phyloP scores from a whole-genome alignment of 352 stramenopile genomes.

The Phytophthora podocarpi region DNA sequence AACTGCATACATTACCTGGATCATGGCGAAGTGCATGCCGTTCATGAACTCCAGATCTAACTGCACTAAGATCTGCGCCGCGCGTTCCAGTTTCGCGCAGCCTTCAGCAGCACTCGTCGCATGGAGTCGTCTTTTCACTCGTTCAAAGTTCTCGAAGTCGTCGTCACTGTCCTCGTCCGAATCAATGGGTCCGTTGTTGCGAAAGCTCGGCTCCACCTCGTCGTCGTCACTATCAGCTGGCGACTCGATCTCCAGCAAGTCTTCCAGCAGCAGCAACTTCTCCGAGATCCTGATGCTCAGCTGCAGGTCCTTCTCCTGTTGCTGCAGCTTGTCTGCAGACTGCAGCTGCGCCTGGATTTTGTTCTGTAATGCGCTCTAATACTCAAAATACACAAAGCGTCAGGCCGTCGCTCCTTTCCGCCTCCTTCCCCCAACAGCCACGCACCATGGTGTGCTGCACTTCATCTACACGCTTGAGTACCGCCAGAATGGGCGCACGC shows the following conservation, averaged over 20 bases:
- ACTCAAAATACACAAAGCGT: slow-evolving; percentile 5
- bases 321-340: slow-evolving; percentile 46
- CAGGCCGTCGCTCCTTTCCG: not conserved
- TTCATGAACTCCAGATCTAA: slow-evolving; percentile 80
- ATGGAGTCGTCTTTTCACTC: slow-evolving; percentile 42
- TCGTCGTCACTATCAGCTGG: slow-evolving; percentile 39
- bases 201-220: not conserved
- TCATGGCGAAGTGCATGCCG: slow-evolving; percentile 61
- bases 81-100: slow-evolving; percentile 78
- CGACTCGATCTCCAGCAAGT: slow-evolving; percentile 69
- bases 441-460: slow-evolving; percentile 67
- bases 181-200: slow-evolving; percentile 5
- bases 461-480: slow-evolving; percentile 82
- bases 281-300: slow-evolving; percentile 78
- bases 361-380: slow-evolving; percentile 50
- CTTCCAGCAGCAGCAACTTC: slow-evolving; percentile 77
- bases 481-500: slow-evolving; percentile 64
- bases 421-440: not conserved
- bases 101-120: slow-evolving; percentile 50
- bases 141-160: slow-evolving; percentile 79
- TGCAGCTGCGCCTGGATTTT: slow-evolving; percentile 62
- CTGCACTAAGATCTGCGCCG: slow-evolving; percentile 74
- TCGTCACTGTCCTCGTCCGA: slow-evolving; percentile 48
- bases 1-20: slow-evolving; percentile 54
- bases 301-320: slow-evolving; percentile 55